Conservation (phyloP, 257 asterid genomes). For the Dorcoceras hygrometricum region DNA sequence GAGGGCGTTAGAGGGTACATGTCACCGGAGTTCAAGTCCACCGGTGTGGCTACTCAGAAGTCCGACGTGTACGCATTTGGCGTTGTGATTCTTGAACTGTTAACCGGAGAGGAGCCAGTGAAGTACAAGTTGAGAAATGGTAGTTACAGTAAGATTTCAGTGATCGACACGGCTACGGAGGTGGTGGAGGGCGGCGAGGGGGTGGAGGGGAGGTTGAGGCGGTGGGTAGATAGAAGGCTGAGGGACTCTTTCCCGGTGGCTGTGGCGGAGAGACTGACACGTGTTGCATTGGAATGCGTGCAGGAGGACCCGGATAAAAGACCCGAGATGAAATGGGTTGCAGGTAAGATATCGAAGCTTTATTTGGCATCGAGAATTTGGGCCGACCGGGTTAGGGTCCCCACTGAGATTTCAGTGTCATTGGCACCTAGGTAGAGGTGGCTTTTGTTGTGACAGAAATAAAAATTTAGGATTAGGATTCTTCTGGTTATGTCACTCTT, state of each 20-base stretch:
- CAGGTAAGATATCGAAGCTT: slow-evolving; percentile 68
- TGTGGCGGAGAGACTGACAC: slow-evolving; percentile 63
- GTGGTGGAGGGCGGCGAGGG: slow-evolving; percentile 38
- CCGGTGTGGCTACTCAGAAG: slow-evolving; percentile 79
- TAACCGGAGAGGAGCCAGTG: slow-evolving; percentile 80
- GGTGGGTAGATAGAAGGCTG: slow-evolving; percentile 83
- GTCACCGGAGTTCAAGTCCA: slow-evolving; percentile 80
- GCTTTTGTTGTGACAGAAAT: not conserved
- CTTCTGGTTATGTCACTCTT: not conserved
- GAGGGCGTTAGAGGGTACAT: slow-evolving; percentile 89
- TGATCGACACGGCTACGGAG: slow-evolving; percentile 60
- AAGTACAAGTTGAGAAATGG: slow-evolving; percentile 48
- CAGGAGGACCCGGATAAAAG: slow-evolving; percentile 68
- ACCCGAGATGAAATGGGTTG: slow-evolving; percentile 85
- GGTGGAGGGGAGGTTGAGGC: slow-evolving; percentile 61
- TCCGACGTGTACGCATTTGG: slow-evolving; percentile 94
- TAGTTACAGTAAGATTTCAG: slow-evolving; percentile 33
- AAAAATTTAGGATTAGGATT: not conserved
- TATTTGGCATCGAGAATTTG: slow-evolving; percentile 66
- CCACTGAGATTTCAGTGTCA: slow-evolving; percentile 67
- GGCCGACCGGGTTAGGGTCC: slow-evolving; percentile 53
- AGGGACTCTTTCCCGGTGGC: slow-evolving; percentile 97
- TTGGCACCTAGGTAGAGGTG: slow-evolving; percentile 60
- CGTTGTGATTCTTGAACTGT: slow-evolving; percentile 71
- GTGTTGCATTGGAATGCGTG: slow-evolving; percentile 77